Conservation (phyloP, 148 eudicot genomes). For the Drosera capensis region DNA sequence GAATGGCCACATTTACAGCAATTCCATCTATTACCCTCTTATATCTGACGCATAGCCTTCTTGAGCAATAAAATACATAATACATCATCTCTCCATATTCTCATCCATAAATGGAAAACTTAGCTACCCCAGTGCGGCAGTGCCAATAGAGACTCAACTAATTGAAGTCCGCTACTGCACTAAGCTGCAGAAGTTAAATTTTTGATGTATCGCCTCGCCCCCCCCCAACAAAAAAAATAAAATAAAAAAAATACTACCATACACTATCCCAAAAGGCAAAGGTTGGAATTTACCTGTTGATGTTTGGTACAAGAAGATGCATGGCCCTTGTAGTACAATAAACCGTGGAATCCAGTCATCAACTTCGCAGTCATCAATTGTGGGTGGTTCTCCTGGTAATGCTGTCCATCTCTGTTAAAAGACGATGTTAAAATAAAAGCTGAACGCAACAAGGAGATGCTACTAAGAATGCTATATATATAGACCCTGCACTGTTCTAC, state of each 20-base stretch:
- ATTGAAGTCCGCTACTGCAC: no score
- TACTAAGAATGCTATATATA: background rate
- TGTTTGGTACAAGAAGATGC: constrained; percentile 56
- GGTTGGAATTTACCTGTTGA: constrained; percentile 44
- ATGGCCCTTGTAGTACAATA: constrained; percentile 72
- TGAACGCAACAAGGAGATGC: constrained; percentile 1
- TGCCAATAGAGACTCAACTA: no score
- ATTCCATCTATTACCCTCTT: no score
- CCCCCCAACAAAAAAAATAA: no score
- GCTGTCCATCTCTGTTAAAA: constrained; percentile 80
- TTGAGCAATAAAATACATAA: no score
- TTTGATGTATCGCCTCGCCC: no score
- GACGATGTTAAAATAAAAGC: background rate
- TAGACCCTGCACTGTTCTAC: background rate
- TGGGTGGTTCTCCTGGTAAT: constrained; percentile 88
- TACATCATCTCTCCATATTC: no score
- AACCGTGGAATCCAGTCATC: constrained; percentile 97
- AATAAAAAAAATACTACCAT: background rate
- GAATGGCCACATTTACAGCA: no score
- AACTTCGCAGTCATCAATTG: constrained; percentile 75
- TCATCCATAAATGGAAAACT: no score
- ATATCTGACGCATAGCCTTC: no score
- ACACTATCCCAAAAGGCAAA: background rate
- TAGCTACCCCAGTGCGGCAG: no score
- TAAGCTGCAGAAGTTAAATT: no score